Percentiles rank a stretch among this genome's conserved stretches.
These are phyloP conservation scores for Wallacemonas rigidus DNA, from an alignment of 208 protist genomes.

Conservation along the genomic window DNA sequence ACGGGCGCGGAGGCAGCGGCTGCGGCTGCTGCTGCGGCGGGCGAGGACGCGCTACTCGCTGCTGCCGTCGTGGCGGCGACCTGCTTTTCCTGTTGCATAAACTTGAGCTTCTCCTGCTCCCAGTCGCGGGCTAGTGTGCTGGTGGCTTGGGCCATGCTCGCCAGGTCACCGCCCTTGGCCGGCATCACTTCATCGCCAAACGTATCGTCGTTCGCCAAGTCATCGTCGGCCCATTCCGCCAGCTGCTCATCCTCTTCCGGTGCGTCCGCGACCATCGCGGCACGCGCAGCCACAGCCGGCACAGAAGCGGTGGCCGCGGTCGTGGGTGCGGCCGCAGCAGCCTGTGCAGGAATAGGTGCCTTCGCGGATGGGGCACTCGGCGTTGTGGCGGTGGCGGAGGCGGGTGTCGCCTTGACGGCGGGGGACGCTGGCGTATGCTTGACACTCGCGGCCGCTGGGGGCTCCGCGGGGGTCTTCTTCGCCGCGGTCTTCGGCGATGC, in stretches of 20 bases:
- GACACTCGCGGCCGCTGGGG: conserved; percentile 2
- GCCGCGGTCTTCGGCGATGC: background rate
- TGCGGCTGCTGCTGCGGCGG: background rate
- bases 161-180: conserved; percentile 42
- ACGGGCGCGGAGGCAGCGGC: conserved; percentile 8
- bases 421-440: background rate
- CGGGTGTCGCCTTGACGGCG: conserved; percentile 3
- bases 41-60: conserved; percentile 1
- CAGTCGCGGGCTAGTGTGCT: conserved; percentile 28
- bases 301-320: background rate
- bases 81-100: conserved; percentile 17
- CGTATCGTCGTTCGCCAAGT: conserved; percentile 81
- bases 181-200: conserved; percentile 80
- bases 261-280: background rate
- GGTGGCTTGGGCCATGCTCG: conserved; percentile 68
- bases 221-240: conserved; percentile 45
- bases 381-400: conserved; percentile 5
- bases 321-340: background rate
- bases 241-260: conserved; percentile 24
- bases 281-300: background rate
- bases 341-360: conserved; percentile 1
- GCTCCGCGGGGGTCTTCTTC: conserved; percentile 21
- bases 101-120: conserved; percentile 28
- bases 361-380: conserved; percentile 10
- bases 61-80: background rate